phyloP scores from a whole-genome alignment of 2,329 filamentous ascomycete species.

The Ophiostoma populinum region DNA sequence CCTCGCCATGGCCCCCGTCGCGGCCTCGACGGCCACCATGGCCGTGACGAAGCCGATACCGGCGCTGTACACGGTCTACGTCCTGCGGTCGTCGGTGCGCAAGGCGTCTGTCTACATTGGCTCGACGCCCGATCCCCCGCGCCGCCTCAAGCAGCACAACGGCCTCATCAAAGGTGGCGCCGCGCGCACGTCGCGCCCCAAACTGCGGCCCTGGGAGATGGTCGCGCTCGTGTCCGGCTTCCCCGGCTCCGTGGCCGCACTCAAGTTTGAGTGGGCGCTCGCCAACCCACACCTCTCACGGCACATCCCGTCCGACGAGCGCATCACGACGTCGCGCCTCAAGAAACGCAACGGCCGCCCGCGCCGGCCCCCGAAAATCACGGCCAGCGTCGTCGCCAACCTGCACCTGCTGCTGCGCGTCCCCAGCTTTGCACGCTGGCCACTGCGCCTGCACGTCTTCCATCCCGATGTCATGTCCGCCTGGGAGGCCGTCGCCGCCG shows the following conservation, averaged over 20 bases:
- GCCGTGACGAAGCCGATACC: slow-evolving; percentile 46
- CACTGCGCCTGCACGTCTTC: slow-evolving; percentile 67
- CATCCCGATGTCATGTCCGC: slow-evolving; percentile 45
- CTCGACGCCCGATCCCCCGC: slow-evolving; percentile 73
- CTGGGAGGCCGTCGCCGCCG: slow-evolving; percentile 40
- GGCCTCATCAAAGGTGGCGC: slow-evolving; percentile 70
- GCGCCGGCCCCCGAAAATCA: slow-evolving; percentile 37
- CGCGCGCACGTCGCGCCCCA: slow-evolving; percentile 48
- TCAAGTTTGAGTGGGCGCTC: slow-evolving; percentile 95
- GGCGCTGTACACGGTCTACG: slow-evolving; percentile 83
- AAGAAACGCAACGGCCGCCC: slow-evolving; percentile 36
- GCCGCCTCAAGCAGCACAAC: slow-evolving; percentile 84
- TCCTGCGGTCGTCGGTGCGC: slow-evolving; percentile 66
- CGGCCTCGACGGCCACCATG: slow-evolving; percentile 24
- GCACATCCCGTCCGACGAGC: slow-evolving; percentile 51
- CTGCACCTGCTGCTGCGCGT: slow-evolving; percentile 66
- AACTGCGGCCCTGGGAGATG: slow-evolving; percentile 80
- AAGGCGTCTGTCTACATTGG: slow-evolving; percentile 69
- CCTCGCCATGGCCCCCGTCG: not conserved
- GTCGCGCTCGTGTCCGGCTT: slow-evolving; percentile 75
- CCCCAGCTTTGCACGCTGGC: slow-evolving; percentile 68
- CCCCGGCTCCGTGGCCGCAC: slow-evolving; percentile 65
- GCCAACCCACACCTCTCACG: slow-evolving; percentile 68
- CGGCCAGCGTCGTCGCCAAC: slow-evolving; percentile 59
- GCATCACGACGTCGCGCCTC: slow-evolving; percentile 35